Evolutionary conservation across 805 yeast species (phyloP), one percentile per base, ranked within the genome.

Genomic region (Metschnikowia henanensis): DNA sequence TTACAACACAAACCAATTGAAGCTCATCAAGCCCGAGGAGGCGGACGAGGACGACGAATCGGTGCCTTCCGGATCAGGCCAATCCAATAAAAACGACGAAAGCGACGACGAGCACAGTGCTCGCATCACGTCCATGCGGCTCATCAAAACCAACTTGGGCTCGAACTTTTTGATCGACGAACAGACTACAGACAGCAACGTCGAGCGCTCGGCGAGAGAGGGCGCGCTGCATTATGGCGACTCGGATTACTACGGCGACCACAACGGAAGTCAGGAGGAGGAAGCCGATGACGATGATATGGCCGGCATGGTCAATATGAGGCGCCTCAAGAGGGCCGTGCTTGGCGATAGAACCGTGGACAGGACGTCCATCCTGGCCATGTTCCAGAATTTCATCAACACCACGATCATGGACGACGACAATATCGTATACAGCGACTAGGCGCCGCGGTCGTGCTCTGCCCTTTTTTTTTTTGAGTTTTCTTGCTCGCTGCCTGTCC

Each of bases 1-100:
- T 59, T 91, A 90, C 63, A 91, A 91, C 62, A 91, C 97, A 2
- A 80, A 80, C 46, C 92, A 87, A 59, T 52, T 81, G 44, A 79
- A 78, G 57, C 61, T 88, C 42, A 70, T 86, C 43, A 88, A 88
- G 64, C 87, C 85, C 0, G 87, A 78, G 49, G 80, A 75, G 42
- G 68, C 77, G 47, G 80, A 75, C 36, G 69, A 65, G 15, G 64
- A 57, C 20, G 63, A 59, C n/a, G n/a, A n/a, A n/a, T n/a, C n/a
- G n/a, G n/a, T n/a, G n/a, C n/a, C n/a, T n/a, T n/a, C n/a, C n/a
- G n/a, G n/a, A n/a, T n/a, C n/a, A 10, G 21, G 9, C 4, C 39
- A 29, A 6, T 48, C 40, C 13, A 45, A 31, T 12, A 43, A 30
- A n/a, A n/a, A 20, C 17, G 46, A 29, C 31, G 45, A 44, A 12